These are phyloP conservation scores for Xylaria hypoxylon DNA, from an alignment of 2,329 filamentous ascomycete genomes.

Conservation along the genomic window DNA sequence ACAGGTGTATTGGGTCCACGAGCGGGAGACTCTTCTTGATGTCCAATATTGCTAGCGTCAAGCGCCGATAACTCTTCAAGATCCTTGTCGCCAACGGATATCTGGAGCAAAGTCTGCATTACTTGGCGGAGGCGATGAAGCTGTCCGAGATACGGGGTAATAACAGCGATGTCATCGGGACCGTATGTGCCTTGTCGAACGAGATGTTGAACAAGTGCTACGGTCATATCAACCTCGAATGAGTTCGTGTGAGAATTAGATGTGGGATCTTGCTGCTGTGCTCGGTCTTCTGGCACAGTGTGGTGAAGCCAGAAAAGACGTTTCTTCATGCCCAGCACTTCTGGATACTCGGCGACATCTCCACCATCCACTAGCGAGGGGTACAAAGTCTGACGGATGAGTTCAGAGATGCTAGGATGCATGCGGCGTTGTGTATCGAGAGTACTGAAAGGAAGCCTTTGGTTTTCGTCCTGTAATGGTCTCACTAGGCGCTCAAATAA, in stretches of 20 bases:
- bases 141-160: constrained; percentile 75
- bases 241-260: constrained; percentile 64
- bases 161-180: constrained; percentile 72
- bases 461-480: constrained; percentile 43
- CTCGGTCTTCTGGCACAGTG: constrained; percentile 42
- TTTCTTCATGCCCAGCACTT: constrained; percentile 61
- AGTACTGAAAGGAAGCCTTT: constrained; percentile 47
- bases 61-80: constrained; percentile 61
- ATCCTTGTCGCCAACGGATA: constrained; percentile 74
- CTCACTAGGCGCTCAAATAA: constrained; percentile 70
- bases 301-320: constrained; percentile 73
- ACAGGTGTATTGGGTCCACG: constrained; percentile 12
- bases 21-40: constrained; percentile 37
- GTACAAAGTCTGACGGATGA: constrained; percentile 67
- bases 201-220: constrained; percentile 72
- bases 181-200: constrained; percentile 72
- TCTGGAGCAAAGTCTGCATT: constrained; percentile 64
- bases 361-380: constrained; percentile 62
- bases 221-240: constrained; percentile 73
- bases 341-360: constrained; percentile 52
- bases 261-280: constrained; percentile 46
- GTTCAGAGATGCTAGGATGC: constrained; percentile 66
- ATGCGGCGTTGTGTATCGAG: constrained; percentile 69
- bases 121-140: constrained; percentile 61
- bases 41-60: constrained; percentile 49